Conservation (phyloP, 75 land plant species). For the Picea sitchensis region DNA sequence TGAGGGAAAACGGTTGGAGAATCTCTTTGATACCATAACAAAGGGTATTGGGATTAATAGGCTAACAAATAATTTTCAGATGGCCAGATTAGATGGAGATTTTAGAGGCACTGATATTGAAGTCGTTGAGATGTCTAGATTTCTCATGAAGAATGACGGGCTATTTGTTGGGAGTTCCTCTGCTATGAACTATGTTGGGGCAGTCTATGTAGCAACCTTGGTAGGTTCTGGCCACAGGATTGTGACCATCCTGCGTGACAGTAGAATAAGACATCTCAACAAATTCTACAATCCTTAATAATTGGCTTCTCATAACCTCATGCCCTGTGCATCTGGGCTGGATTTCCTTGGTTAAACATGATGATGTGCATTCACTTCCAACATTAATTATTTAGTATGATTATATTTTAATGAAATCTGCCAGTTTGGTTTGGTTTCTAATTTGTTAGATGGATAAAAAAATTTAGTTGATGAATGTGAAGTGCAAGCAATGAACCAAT, state of each 20-base stretch:
- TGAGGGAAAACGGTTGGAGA: slow-evolving; percentile 84
- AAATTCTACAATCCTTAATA: slow-evolving; percentile 73
- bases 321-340: slow-evolving; percentile 67
- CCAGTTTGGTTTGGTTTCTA: too few species aligned
- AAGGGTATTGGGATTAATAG: slow-evolving; percentile 99
- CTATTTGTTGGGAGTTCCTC: slow-evolving; percentile 97
- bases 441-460: too few species aligned
- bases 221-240: slow-evolving; percentile 97
- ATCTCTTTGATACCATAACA: slow-evolving; percentile 97
- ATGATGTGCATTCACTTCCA: background rate
- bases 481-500: too few species aligned
- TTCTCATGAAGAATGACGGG: slow-evolving; percentile 83
- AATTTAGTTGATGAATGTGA: too few species aligned
- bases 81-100: slow-evolving; percentile 91
- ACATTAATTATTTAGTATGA: background rate
- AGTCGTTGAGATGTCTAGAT: slow-evolving; percentile 98
- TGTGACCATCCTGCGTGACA: slow-evolving; percentile 94
- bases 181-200: slow-evolving; percentile 98
- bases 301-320: slow-evolving; percentile 60
- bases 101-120: slow-evolving; percentile 88
- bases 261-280: slow-evolving; percentile 92
- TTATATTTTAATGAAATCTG: background rate
- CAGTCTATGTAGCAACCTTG: slow-evolving; percentile 65
- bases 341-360: slow-evolving; percentile 51
- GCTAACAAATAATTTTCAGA: slow-evolving; percentile 75